A percentile compares a stretch with the other conserved stretches of the same genome.
Evolutionary conservation across 495 filamentous ascomycete genomes (phyloP).

Genomic region (Neurospora terricola): DNA sequence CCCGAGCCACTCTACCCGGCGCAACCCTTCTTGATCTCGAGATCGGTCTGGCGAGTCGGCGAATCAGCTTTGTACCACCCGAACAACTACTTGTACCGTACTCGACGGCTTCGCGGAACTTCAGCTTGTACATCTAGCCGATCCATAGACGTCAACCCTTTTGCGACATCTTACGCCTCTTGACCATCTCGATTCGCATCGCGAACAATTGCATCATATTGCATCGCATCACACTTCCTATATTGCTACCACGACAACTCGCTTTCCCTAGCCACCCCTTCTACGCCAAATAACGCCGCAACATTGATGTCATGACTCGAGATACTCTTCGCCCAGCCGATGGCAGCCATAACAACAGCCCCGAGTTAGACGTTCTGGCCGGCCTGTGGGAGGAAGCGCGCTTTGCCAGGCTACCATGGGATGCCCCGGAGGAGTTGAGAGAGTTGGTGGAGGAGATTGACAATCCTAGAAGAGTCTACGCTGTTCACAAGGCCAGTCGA

Average conservation of each 20-base stretch:
- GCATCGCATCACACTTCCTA: neutral
- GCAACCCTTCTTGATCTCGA: too few species aligned
- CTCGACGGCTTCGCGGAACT: too few species aligned
- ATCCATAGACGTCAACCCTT: too few species aligned
- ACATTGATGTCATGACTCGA: constrained; percentile 44
- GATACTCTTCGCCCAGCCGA: constrained; percentile 33
- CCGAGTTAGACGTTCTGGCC: constrained; percentile 30
- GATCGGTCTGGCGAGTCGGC: too few species aligned
- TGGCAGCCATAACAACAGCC: constrained; percentile 5
- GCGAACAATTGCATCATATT: neutral
- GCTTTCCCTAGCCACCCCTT: neutral
- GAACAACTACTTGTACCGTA: too few species aligned
- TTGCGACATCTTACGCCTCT: too few species aligned
- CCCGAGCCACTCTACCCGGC: neutral
- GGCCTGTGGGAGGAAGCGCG: constrained; percentile 43
- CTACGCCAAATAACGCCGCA: neutral
- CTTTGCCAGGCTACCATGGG: constrained; percentile 39
- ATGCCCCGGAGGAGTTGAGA: constrained; percentile 42
- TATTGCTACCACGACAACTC: neutral
- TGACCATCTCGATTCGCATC: too few species aligned
- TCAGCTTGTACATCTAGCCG: too few species aligned
- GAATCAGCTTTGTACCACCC: too few species aligned
- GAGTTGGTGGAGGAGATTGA: constrained; percentile 40
- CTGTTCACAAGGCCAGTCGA: constrained; percentile 39
- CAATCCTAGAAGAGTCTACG: constrained; percentile 42